Conservation (phyloP, 2,329 filamentous ascomycete species). For the Teratosphaeria gauchensis region DNA sequence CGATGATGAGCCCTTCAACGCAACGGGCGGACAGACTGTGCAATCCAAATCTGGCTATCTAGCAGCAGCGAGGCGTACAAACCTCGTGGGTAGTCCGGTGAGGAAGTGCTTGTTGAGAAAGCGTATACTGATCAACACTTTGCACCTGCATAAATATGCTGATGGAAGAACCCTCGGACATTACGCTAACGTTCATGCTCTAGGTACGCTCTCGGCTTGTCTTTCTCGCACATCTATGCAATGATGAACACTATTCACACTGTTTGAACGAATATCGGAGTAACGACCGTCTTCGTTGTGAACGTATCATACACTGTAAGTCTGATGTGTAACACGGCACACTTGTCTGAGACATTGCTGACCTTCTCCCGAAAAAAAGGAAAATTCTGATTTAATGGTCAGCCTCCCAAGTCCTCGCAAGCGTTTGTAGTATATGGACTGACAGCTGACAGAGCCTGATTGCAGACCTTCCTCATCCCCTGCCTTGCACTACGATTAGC, state of each 20-base stretch:
- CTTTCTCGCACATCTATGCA: conserved; percentile 22
- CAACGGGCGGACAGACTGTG: conserved; percentile 58
- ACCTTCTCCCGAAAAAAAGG: background rate
- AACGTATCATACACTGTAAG: conserved; percentile 51
- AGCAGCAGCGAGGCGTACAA: conserved; percentile 53
- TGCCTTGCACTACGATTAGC: background rate
- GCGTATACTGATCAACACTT: conserved; percentile 50
- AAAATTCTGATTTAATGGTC: no score
- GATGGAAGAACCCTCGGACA: background rate
- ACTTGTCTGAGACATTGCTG: no score
- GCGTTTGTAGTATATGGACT: background rate
- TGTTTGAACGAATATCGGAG: conserved; percentile 50
- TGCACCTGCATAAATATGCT: background rate
- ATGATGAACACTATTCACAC: conserved; percentile 66
- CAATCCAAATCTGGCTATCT: conserved; percentile 41
- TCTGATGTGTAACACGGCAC: no score
- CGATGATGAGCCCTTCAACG: conserved; percentile 56
- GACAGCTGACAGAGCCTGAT: conserved; percentile 3
- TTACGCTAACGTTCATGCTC: conserved; percentile 9
- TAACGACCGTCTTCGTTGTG: conserved; percentile 43
- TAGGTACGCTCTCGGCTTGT: conserved; percentile 7
- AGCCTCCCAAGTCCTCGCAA: background rate
- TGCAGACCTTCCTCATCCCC: background rate
- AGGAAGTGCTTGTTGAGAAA: conserved; percentile 57
- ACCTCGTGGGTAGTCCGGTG: conserved; percentile 47